Evolutionary conservation across 148 eudicot genomes (phyloP).

Genomic region (Rhododendron molle): DNA sequence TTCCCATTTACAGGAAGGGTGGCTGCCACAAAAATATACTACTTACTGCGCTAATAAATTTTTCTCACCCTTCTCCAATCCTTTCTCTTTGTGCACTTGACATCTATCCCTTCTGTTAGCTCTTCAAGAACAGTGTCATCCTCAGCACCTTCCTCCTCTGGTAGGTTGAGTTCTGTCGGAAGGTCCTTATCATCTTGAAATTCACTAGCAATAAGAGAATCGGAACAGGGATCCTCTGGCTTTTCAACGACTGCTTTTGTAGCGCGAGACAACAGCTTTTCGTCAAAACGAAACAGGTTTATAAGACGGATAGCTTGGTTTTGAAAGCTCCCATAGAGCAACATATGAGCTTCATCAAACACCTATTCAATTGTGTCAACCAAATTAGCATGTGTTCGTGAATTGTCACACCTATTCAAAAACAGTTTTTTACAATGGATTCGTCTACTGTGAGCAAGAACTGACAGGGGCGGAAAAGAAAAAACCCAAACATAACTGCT

Average conservation of each 20-base stretch:
- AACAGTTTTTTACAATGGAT: too few relatives aligned
- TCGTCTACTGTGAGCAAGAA: too few relatives aligned
- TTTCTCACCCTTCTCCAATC: conserved; percentile 84
- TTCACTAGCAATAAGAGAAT: conserved; percentile 25
- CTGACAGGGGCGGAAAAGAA: too few relatives aligned
- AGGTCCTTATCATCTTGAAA: conserved; percentile 30
- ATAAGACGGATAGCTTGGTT: conserved; percentile 84
- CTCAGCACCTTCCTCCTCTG: conserved; percentile 33
- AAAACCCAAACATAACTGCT: too few relatives aligned
- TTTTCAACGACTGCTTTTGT: conserved; percentile 25
- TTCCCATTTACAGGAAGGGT: conserved; percentile 93
- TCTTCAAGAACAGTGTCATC: conserved; percentile 20
- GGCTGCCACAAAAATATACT: conserved; percentile 89
- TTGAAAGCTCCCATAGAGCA: too few relatives aligned
- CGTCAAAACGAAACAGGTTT: conserved; percentile 90
- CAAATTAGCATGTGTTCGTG: too few relatives aligned
- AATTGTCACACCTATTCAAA: too few relatives aligned
- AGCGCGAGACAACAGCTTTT: conserved; percentile 62
- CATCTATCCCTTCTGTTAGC: conserved; percentile 20
- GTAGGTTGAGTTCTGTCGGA: conserved; percentile 16
- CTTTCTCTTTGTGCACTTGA: conserved; percentile 27
- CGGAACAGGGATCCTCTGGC: conserved; percentile 19
- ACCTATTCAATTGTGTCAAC: too few relatives aligned
- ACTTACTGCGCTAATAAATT: conserved; percentile 75
- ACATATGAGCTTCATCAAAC: too few relatives aligned